Evolutionary conservation across 352 stramenopile species (phyloP).

Genomic region (Globisporangium mamillatum): DNA sequence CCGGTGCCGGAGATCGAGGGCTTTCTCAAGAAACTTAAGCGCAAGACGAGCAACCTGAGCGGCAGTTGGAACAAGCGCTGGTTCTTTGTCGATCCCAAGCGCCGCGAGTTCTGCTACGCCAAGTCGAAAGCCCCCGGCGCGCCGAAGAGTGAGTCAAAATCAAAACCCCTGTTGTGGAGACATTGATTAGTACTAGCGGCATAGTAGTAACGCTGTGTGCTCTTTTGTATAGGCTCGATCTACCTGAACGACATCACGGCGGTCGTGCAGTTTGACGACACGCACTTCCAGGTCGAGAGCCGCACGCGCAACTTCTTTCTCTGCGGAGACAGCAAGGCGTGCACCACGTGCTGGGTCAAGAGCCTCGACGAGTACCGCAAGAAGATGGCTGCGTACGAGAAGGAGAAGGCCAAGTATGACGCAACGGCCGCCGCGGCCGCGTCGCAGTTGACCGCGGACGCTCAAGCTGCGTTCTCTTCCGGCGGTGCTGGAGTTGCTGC

Average conservation of each 20-base stretch:
- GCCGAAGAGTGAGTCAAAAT: constrained; percentile 36
- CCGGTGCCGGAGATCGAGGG: constrained; percentile 77
- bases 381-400: background rate
- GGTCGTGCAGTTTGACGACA: constrained; percentile 82
- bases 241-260: constrained; percentile 87
- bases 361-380: constrained; percentile 78
- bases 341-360: constrained; percentile 74
- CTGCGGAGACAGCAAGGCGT: constrained; percentile 81
- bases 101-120: constrained; percentile 73
- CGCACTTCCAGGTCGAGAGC: constrained; percentile 83
- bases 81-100: constrained; percentile 82
- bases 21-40: constrained; percentile 87
- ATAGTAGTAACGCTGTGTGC: background rate
- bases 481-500: background rate
- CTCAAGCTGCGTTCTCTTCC: background rate
- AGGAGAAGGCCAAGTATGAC: constrained; percentile 38
- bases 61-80: constrained; percentile 85
- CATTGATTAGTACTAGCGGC: background rate
- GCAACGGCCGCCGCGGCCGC: constrained; percentile 16
- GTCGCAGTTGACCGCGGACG: constrained; percentile 12
- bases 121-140: constrained; percentile 41
- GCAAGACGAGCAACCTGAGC: constrained; percentile 73
- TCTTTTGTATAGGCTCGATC: constrained; percentile 51
- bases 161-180: background rate
- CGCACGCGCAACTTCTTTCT: constrained; percentile 84